Conservation (phyloP, 495 filamentous ascomycete species). For the Podospora comata region DNA sequence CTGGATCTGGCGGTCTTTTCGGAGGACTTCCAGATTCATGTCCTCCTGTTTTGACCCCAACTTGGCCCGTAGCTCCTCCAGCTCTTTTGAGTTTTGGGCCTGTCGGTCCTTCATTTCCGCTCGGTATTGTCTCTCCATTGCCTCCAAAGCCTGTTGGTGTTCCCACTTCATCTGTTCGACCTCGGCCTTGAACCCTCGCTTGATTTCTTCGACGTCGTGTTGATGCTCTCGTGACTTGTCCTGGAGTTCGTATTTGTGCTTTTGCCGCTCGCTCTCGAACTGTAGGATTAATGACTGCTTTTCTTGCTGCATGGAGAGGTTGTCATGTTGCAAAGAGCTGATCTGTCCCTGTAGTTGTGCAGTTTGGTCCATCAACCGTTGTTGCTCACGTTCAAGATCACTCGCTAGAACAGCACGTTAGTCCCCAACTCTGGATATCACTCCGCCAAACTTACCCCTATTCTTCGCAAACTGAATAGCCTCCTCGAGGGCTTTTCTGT, state of each 20-base stretch:
- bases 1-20: slow-evolving; percentile 59
- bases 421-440: slow-evolving; percentile 1
- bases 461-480: slow-evolving; percentile 66
- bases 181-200: slow-evolving; percentile 37
- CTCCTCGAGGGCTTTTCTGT: slow-evolving; percentile 63
- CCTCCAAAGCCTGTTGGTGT: slow-evolving; percentile 48
- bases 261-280: slow-evolving; percentile 33
- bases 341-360: slow-evolving; percentile 56
- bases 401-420: slow-evolving; percentile 47
- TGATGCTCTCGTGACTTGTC: slow-evolving; percentile 37
- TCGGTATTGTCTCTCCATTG: slow-evolving; percentile 33
- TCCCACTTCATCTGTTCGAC: slow-evolving; percentile 28
- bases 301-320: slow-evolving; percentile 53
- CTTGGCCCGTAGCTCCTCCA: slow-evolving; percentile 60
- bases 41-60: slow-evolving; percentile 62
- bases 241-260: slow-evolving; percentile 40
- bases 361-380: slow-evolving; percentile 56
- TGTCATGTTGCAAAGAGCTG: slow-evolving; percentile 52
- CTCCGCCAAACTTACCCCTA: slow-evolving; percentile 56
- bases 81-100: slow-evolving; percentile 55
- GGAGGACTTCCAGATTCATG: slow-evolving; percentile 58
- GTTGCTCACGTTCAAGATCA: slow-evolving; percentile 61
- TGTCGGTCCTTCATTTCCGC: slow-evolving; percentile 59
- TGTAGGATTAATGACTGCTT: slow-evolving; percentile 28
- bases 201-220: slow-evolving; percentile 37